Percentiles rank a stretch among this genome's conserved stretches.
Conservation (phyloP, 2,329 filamentous ascomycete genomes). For the Sporothrix phasma region DNA sequence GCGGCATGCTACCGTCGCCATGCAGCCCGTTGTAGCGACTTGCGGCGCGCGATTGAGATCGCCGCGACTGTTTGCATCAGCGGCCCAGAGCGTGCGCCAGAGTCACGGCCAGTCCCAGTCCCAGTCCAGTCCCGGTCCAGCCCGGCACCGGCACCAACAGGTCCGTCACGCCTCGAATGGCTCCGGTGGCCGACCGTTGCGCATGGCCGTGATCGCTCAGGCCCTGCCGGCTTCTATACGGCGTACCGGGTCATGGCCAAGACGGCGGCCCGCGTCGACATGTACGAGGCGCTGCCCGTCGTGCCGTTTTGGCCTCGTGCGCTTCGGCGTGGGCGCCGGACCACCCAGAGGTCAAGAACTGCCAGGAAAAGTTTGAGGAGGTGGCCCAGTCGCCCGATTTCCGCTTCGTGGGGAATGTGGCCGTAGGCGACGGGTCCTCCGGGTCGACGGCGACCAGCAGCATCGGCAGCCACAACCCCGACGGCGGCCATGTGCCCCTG, state of each 20-base stretch:
- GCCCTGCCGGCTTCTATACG: slow-evolving; percentile 92
- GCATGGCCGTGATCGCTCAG: slow-evolving; percentile 82
- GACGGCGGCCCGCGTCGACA: slow-evolving; percentile 68
- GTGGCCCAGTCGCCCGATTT: slow-evolving; percentile 75
- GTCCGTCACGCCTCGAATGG: not conserved
- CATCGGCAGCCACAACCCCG: slow-evolving; percentile 30
- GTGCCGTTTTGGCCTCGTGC: slow-evolving; percentile 86
- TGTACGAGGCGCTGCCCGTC: slow-evolving; percentile 92
- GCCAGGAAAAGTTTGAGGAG: slow-evolving; percentile 85
- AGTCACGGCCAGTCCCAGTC: not conserved
- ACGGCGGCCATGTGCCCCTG: slow-evolving; percentile 51
- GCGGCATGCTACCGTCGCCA: not conserved
- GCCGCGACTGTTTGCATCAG: not conserved
- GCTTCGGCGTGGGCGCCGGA: slow-evolving; percentile 97
- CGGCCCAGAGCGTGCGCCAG: not conserved
- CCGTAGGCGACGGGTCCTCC: slow-evolving; percentile 45
- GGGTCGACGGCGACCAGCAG: not conserved
- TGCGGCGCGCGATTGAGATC: slow-evolving; percentile 3
- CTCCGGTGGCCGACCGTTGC: slow-evolving; percentile 36
- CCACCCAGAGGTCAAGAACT: slow-evolving; percentile 98
- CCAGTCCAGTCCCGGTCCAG: too few relatives aligned
- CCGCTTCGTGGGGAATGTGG: slow-evolving; percentile 82
- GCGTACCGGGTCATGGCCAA: slow-evolving; percentile 75
- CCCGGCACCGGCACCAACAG: too few relatives aligned
- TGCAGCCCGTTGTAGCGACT: slow-evolving; percentile 12